Conservation (phyloP, 2,329 filamentous ascomycete genomes). For the Thelonectria blattea region DNA sequence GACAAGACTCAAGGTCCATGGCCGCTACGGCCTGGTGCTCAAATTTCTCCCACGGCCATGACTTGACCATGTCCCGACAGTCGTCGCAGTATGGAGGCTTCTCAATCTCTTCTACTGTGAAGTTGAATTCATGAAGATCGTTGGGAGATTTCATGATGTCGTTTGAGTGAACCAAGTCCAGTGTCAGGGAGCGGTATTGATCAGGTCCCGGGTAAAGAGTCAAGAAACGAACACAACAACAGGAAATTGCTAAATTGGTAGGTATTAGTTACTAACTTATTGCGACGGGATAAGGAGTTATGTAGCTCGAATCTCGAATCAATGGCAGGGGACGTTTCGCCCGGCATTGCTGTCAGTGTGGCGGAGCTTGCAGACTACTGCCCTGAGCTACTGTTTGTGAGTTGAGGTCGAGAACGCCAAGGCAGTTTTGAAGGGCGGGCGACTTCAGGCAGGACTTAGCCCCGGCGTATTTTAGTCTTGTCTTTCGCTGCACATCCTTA, state of each 20-base stretch:
- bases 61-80: not conserved
- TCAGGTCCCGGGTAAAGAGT: too few species aligned
- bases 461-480: too few species aligned
- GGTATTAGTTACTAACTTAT: too few species aligned
- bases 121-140: too few species aligned
- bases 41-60: not conserved
- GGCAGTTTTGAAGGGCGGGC: not conserved
- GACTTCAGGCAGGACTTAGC: too few species aligned
- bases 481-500: too few species aligned
- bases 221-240: too few species aligned
- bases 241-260: too few species aligned
- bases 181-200: too few species aligned
- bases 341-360: not conserved
- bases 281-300: too few species aligned
- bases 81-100: not conserved
- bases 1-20: slow-evolving; percentile 1
- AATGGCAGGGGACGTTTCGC: not conserved
- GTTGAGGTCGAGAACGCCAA: not conserved
- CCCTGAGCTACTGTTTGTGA: not conserved
- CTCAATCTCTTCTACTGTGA: not conserved
- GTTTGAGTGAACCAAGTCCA: too few species aligned
- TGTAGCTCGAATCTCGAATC: not conserved
- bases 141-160: too few species aligned
- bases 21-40: slow-evolving; percentile 2
- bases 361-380: not conserved